A percentile compares a stretch with the other conserved stretches of the same genome.
These are phyloP conservation scores for Moesziomyces sp. DNA, from an alignment of 1,284 basidiomycete species.

Conservation along the genomic window DNA sequence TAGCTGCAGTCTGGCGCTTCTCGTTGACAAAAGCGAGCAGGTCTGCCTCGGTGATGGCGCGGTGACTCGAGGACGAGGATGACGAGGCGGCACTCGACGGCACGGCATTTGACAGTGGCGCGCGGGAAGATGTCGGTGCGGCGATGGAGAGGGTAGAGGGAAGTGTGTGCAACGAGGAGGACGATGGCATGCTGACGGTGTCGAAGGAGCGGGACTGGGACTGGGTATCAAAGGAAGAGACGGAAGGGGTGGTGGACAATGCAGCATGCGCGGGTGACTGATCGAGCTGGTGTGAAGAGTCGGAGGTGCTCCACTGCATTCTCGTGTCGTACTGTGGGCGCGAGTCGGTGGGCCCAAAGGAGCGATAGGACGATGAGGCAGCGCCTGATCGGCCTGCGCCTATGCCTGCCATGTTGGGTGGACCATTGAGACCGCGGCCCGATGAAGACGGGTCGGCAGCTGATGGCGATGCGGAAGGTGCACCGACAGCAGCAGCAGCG, in stretches of 20 bases:
- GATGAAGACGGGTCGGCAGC: neutral
- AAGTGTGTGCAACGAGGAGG: conserved; percentile 14
- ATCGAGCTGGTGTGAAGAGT: conserved; percentile 17
- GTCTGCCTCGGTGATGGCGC: conserved; percentile 43
- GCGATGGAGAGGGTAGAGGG: conserved; percentile 11
- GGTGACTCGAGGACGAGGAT: conserved; percentile 7
- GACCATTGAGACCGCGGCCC: conserved; percentile 6
- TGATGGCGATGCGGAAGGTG: conserved; percentile 1
- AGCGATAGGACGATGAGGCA: conserved; percentile 13
- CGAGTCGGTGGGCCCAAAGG: conserved; percentile 11
- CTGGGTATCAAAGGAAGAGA: conserved; percentile 22
- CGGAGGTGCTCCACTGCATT: conserved; percentile 13
- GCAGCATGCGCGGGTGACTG: conserved; percentile 8
- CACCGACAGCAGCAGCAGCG: neutral
- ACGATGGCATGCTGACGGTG: conserved; percentile 13
- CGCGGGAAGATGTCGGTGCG: conserved; percentile 1
- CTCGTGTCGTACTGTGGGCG: conserved; percentile 9
- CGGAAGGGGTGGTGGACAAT: conserved; percentile 14
- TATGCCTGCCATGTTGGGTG: conserved; percentile 32
- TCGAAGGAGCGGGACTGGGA: conserved; percentile 19
- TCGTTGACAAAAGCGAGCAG: conserved; percentile 50
- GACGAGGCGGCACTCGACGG: neutral
- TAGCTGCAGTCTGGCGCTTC: conserved; percentile 16
- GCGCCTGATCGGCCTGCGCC: conserved; percentile 24
- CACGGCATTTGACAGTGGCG: neutral